Percentiles rank a stretch among this genome's conserved stretches.
These are phyloP conservation scores for Chlorella vulgaris DNA, from an alignment of 139 green algal genomes.

Conservation along the genomic window DNA sequence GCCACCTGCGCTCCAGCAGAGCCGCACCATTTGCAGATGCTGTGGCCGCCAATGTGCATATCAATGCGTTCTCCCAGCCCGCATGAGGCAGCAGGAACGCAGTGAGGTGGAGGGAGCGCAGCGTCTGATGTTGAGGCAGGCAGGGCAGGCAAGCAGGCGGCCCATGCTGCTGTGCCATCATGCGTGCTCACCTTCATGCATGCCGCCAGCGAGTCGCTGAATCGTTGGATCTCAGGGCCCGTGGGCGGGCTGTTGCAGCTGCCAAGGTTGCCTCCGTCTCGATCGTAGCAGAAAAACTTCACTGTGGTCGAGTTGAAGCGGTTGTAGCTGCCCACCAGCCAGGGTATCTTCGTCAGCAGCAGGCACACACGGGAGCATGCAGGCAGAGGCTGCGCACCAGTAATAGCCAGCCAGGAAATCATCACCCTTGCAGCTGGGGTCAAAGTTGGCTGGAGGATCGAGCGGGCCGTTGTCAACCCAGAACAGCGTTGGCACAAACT, in stretches of 20 bases:
- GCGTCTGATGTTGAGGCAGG: not conserved
- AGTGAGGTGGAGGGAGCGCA: not conserved
- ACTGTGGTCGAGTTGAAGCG: conserved; percentile 26
- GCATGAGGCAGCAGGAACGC: not conserved
- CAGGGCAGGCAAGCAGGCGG: not conserved
- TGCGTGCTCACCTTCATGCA: conserved; percentile 13
- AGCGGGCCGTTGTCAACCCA: conserved; percentile 32
- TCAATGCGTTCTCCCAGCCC: too few species aligned
- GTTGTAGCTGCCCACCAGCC: not conserved
- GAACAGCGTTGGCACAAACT: conserved; percentile 41
- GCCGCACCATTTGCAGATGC: not conserved
- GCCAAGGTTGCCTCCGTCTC: not conserved
- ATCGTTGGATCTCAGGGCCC: conserved; percentile 16
- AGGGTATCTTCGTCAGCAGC: not conserved
- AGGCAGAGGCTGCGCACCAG: too few species aligned
- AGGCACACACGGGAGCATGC: not conserved
- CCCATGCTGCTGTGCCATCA: not conserved
- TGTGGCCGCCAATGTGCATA: too few species aligned
- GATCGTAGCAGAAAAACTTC: conserved; percentile 34
- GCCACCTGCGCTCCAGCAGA: conserved; percentile 4
- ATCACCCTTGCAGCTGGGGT: conserved; percentile 20
- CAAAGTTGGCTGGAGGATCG: conserved; percentile 19
- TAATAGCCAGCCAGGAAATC: conserved; percentile 10
- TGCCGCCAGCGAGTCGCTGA: conserved; percentile 12
- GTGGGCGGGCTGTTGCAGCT: not conserved